Evolutionary conservation across 192 early-diverging fungal species (phyloP), one percentile per base, ranked within the genome.

Genomic region (Coemansia asiatica): DNA sequence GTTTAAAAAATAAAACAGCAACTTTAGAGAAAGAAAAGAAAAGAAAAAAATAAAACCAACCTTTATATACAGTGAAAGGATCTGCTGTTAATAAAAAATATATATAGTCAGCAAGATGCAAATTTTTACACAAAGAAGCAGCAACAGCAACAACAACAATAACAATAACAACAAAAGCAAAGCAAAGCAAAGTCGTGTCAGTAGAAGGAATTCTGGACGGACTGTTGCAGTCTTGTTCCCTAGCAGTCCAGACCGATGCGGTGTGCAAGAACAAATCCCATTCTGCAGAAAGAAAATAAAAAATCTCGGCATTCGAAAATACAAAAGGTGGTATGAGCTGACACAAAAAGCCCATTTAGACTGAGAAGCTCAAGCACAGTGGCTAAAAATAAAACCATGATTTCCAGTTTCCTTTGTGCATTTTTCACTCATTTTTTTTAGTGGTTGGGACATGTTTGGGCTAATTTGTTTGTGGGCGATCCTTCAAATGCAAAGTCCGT

Each of bases 311-410:
- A 10, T 23, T 38, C 46, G 25, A 61, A 33, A 61, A n/a, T n/a
- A n/a, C n/a, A n/a, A 33, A 38, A 61, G 7, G 38, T 62, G 28
- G 36, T 63, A 49, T 63, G 44, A 33, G 44, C 22, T 33, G 63
- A 55, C 21, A 53, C 40, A 44, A 44, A 44, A 8, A 12, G 35
- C 35, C 40, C 40, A 44, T 5, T 13, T 2, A 13, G 40, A 44
- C 40, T 44, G 40, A 44, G 40, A 44, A 44, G 40, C 40, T 2
- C 40, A 44, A 27, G 44, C 22, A 27, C 28, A 28, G 40, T 46
- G 25, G 36, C 59, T 60, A 60, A 60, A 60, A 60, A 60, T 60
- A 60, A 38, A 44, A 47, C 2, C 40, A 44, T 19, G 59, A 60
- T 60, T 47, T 60, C 44, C 59, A 60, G 59, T 22, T 49, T 10